Conservation (phyloP, 139 green algal genomes). For the Ettlia oleoabundans region DNA sequence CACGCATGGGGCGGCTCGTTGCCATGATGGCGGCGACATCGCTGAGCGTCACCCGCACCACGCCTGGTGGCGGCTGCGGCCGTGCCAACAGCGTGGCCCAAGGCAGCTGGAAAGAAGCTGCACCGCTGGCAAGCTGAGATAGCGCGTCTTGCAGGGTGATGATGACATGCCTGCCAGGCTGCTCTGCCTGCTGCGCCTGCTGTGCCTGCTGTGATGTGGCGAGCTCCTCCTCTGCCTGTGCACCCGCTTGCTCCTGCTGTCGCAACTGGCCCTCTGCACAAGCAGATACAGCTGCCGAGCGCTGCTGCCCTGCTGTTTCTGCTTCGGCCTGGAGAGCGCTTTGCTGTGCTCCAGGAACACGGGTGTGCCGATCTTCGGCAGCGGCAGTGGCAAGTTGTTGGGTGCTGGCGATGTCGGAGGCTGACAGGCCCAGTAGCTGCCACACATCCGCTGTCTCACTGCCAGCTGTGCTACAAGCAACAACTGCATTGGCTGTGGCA, state of each 20-base stretch:
- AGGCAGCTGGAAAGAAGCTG: background rate
- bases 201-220: background rate
- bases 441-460: background rate
- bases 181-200: background rate
- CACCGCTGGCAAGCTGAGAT: background rate
- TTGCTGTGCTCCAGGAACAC: too few relatives aligned
- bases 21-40: slow-evolving; percentile 18
- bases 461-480: too few relatives aligned
- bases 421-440: slow-evolving; percentile 3
- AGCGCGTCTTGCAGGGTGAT: slow-evolving; percentile 15
- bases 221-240: background rate
- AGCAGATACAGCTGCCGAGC: background rate
- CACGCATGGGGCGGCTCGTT: background rate
- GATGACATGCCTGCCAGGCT: background rate
- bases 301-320: too few relatives aligned
- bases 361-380: too few relatives aligned
- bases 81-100: background rate
- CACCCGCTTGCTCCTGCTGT: too few relatives aligned
- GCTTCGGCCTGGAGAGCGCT: background rate
- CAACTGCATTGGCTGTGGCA: background rate
- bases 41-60: background rate
- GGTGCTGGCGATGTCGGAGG: too few relatives aligned
- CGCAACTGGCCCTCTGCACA: background rate
- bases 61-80: background rate
- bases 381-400: background rate